phyloP scores from a whole-genome alignment of 768 basidiomycete genomes.

The Termitomyces heimii region DNA sequence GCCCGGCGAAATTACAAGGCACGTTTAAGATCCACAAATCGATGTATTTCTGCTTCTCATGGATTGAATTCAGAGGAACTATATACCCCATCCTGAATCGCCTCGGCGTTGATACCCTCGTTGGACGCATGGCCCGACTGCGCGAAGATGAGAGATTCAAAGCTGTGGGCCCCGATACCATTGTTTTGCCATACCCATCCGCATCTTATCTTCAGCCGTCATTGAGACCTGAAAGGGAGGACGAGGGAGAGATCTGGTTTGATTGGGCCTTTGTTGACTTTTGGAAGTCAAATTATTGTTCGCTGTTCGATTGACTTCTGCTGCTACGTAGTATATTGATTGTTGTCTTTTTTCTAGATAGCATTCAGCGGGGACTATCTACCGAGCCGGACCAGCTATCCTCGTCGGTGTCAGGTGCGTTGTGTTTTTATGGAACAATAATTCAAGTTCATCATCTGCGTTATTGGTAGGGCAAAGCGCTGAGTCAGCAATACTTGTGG shows the following conservation, averaged over 20 bases:
- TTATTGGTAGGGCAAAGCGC: constrained; percentile 49
- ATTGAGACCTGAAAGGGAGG: constrained; percentile 34
- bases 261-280: constrained; percentile 99
- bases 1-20: constrained; percentile 95
- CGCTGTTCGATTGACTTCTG: constrained; percentile 20
- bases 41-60: constrained; percentile 1
- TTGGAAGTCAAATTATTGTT: constrained; percentile 97
- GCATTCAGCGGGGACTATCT: constrained; percentile 68
- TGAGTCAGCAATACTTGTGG: constrained; percentile 77
- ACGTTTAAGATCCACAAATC: constrained; percentile 14
- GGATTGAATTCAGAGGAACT: constrained; percentile 47
- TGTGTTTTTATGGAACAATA: background rate
- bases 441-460: background rate
- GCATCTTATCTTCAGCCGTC: constrained; percentile 25
- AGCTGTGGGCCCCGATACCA: constrained; percentile 77
- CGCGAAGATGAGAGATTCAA: constrained; percentile 94
- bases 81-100: constrained; percentile 88
- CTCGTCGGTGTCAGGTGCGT: constrained; percentile 41
- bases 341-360: constrained; percentile 38
- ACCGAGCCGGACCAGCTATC: constrained; percentile 63
- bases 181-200: constrained; percentile 55
- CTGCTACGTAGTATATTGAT: background rate
- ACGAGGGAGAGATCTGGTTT: constrained; percentile 91
- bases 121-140: constrained; percentile 79
- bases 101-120: constrained; percentile 84